A percentile compares a stretch with the other conserved stretches of the same genome.
phyloP scores from a whole-genome alignment of 2,329 filamentous ascomycete genomes.

The Neofusicoccum cordaticola region DNA sequence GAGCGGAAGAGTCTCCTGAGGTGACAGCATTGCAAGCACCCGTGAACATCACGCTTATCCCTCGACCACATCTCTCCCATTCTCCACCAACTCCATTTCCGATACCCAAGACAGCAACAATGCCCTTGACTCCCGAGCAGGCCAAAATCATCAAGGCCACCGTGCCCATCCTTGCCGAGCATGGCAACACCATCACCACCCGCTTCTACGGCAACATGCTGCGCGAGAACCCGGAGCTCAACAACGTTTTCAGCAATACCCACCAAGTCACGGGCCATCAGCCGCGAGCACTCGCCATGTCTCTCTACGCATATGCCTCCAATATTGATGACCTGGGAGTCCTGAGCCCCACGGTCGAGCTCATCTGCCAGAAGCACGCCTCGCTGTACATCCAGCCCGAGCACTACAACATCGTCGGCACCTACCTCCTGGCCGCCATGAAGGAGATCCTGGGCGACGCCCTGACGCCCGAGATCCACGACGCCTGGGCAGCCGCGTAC shows the following conservation, averaged over 20 bases:
- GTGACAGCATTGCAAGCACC: neutral
- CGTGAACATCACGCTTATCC: neutral
- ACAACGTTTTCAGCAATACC: constrained; percentile 68
- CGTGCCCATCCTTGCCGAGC: constrained; percentile 64
- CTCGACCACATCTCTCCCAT: neutral
- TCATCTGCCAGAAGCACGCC: constrained; percentile 75
- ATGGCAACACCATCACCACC: constrained; percentile 67
- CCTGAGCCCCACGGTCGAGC: constrained; percentile 57
- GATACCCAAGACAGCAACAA: neutral
- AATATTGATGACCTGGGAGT: constrained; percentile 67
- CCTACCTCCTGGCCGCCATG: constrained; percentile 67
- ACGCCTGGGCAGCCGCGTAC: constrained; percentile 71
- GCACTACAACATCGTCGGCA: constrained; percentile 69
- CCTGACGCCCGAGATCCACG: constrained; percentile 62
- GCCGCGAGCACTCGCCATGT: constrained; percentile 64
- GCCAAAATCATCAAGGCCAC: constrained; percentile 66
- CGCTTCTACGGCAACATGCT: constrained; percentile 72
- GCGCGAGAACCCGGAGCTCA: constrained; percentile 61
- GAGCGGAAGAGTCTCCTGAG: neutral
- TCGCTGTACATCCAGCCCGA: constrained; percentile 66
- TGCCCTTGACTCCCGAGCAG: constrained; percentile 57
- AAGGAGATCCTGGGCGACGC: constrained; percentile 63
- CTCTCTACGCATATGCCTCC: constrained; percentile 68
- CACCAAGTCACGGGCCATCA: constrained; percentile 69
- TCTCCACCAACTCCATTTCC: neutral